Evolutionary conservation across 441 rosid genomes (phyloP).

Genomic region (Hura crepitans): DNA sequence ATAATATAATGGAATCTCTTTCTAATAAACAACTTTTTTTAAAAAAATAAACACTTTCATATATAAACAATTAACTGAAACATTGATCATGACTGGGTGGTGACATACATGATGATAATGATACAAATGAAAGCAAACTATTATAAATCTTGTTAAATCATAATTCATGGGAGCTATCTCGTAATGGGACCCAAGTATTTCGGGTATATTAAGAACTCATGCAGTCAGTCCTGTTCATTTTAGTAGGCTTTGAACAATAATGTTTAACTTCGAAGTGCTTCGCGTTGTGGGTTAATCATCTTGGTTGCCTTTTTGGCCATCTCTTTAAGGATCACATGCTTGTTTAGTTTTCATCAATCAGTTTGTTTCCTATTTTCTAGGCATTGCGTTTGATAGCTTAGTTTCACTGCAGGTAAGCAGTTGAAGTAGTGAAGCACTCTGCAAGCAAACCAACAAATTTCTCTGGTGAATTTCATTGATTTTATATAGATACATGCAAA

Average conservation of each 20-base stretch:
- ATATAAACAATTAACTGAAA: background rate
- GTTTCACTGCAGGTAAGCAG: slow-evolving; percentile 13
- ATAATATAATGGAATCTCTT: background rate
- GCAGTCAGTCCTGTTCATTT: background rate
- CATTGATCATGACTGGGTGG: background rate
- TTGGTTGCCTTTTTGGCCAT: background rate
- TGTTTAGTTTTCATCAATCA: background rate
- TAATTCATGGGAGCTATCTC: background rate
- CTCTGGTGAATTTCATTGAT: background rate
- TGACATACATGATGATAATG: background rate
- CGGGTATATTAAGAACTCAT: background rate
- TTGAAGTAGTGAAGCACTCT: slow-evolving; percentile 2
- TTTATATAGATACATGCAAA: too few relatives aligned
- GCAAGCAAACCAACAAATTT: background rate
- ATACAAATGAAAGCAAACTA: background rate
- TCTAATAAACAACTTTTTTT: background rate
- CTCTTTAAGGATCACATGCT: background rate
- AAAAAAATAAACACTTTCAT: background rate
- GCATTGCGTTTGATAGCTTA: background rate
- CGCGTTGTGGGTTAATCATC: background rate
- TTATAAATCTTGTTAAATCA: background rate
- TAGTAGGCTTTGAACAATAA: background rate
- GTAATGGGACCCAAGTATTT: background rate
- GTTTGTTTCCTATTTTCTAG: background rate
- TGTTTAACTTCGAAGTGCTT: background rate